These are phyloP conservation scores for Sideroxylon spinosum DNA, from an alignment of 179 eudicot genomes.

Conservation along the genomic window DNA sequence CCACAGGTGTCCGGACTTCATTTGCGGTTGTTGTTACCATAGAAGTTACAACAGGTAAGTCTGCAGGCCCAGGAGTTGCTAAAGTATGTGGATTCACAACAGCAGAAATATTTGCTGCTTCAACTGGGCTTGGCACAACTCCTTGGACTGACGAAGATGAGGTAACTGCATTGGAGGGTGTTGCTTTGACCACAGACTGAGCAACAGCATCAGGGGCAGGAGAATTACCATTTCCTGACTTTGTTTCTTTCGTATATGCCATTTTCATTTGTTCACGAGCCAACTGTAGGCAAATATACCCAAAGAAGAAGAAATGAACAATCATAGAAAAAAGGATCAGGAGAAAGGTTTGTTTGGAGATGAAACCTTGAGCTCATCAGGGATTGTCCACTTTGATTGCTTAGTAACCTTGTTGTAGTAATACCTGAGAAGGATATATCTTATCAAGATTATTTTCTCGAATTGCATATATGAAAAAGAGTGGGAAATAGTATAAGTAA, in stretches of 20 bases:
- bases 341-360: conserved; percentile 1
- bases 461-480: neutral
- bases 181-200: conserved; percentile 32
- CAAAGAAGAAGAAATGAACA: neutral
- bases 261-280: conserved; percentile 64
- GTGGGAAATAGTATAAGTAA: conserved; percentile 13
- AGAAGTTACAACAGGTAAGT: conserved; percentile 31
- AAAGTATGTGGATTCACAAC: conserved; percentile 28
- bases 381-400: conserved; percentile 85
- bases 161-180: conserved; percentile 29
- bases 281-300: conserved; percentile 34
- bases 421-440: conserved; percentile 49
- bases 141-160: conserved; percentile 26
- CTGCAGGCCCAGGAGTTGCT: conserved; percentile 32
- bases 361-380: conserved; percentile 82
- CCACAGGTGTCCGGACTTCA: conserved; percentile 31
- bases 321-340: neutral
- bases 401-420: conserved; percentile 73
- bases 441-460: conserved; percentile 15
- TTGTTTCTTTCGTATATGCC: conserved; percentile 29
- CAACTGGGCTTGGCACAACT: conserved; percentile 45
- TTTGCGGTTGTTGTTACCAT: conserved; percentile 27
- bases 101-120: conserved; percentile 39
- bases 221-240: conserved; percentile 28
- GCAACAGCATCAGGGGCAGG: conserved; percentile 33